Conservation (phyloP, 108 stramenopile species). For the Nitzschia sp. region DNA sequence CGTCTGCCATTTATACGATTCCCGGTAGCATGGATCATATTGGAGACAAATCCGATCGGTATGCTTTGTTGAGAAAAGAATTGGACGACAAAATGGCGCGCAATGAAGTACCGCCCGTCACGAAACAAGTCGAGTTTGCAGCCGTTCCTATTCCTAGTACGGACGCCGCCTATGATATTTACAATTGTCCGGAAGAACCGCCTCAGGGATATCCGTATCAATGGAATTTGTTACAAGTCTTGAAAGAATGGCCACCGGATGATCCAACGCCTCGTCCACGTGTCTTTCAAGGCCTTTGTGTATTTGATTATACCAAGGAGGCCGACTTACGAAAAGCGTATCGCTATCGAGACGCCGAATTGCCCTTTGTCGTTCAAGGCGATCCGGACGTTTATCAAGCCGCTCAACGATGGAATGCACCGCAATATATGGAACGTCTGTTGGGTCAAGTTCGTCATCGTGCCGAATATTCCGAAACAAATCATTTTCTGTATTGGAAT, state of each 20-base stretch:
- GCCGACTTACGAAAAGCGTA: constrained; percentile 80
- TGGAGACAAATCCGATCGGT: constrained; percentile 58
- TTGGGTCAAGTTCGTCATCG: constrained; percentile 59
- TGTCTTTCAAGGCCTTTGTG: constrained; percentile 73
- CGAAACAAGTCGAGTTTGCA: no score
- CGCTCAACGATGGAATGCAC: constrained; percentile 84
- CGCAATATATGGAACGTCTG: constrained; percentile 73
- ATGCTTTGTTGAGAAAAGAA: constrained; percentile 55
- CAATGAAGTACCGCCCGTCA: no score
- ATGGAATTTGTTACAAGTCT: constrained; percentile 73
- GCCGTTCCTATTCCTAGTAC: no score
- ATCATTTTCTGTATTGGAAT: constrained; percentile 95
- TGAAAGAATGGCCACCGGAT: constrained; percentile 71
- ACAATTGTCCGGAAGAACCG: constrained; percentile 77
- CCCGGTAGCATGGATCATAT: constrained; percentile 59
- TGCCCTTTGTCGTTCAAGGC: constrained; percentile 89
- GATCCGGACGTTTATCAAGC: constrained; percentile 80
- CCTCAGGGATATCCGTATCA: constrained; percentile 75
- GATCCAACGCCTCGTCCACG: constrained; percentile 39
- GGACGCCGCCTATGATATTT: no score
- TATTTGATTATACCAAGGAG: constrained; percentile 79
- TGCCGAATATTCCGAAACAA: constrained; percentile 78
- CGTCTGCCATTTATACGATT: constrained; percentile 41
- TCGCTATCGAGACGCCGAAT: constrained; percentile 85
- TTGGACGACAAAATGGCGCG: constrained; percentile 27